Base-by-base conservation (phyloP, 768 basidiomycete genomes). In the Psilocybe tampanensis region DNA sequence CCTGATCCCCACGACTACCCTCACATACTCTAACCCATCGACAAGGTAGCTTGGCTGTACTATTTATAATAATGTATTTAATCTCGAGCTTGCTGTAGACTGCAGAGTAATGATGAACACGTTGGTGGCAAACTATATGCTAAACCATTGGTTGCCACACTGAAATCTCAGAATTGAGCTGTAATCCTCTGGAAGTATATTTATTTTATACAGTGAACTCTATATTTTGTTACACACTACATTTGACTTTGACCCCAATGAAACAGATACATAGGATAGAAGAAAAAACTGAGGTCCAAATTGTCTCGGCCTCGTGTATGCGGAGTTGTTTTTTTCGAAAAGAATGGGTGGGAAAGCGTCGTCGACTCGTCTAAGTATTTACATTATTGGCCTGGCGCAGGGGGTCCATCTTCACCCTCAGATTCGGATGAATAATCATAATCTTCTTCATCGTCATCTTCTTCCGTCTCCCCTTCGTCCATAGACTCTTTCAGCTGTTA, bases 401-500 rank as follows among this genome's bases (percentile, higher is more conserved):
- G 52, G 22, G 45, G 26, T 41, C 24, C n/a, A 3, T 50, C 54
- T 13, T 51, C 61, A 36, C 24, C 19, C 29, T 54, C 59, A 1
- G 61, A 61, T 18, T 65, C 69, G 15, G 60, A 67, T 29, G 72
- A 72, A 23, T 68, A 71, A 44, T 72, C 67, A n/a, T 83, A 82
- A 15, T 85, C 81, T 9, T 86, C 81, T 17, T 78, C 77, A 17
- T 84, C 80, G 13, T 81, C 81, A 13, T 83, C 79, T 12, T 84
- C 66, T 42, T 76, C 79, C 2, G 80, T 81, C 47, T 85, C 87
- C 6, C 77, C 84, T 66, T 86, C 85, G 47, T 90, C 88, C 90
- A 92, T 93, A 7, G 90, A 82, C 67, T 93, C 89, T 68, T 88
- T 94, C 56, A 94, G 74, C 91, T 90, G 50, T 17, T n/a, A 26